Evolutionary conservation across 768 basidiomycete genomes (phyloP), one percentile per base, ranked within the genome.

Genomic region (Mycena vulgaris): DNA sequence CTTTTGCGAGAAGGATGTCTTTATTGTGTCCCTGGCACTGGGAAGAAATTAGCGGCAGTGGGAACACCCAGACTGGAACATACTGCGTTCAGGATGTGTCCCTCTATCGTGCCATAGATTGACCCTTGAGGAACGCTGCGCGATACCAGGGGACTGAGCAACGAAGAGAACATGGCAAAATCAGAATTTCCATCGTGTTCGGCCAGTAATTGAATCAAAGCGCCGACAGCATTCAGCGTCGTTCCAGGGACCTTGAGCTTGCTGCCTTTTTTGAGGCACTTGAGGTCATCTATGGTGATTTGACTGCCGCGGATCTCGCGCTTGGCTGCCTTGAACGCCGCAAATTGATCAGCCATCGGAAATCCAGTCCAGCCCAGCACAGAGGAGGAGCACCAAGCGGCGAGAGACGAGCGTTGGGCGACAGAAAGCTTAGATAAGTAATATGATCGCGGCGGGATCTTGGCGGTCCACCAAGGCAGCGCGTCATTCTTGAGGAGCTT

Each of bases 121-220:
- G 0, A 9, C 0, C 33, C 33, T 45, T 70, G 69, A 5, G 57
- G 48, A 0, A 70, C 30, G 9, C 60, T 37, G 8, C 35, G 35
- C 17, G 37, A 11, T 28, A 70, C 55, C 13, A 70, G 63, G 2
- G 69, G 69, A 6, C 63, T 23, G 25, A 70, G 63, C 69, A 27
- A 65, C 2, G 69, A 40, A 0, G 69, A 70, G 40, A 70, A 70
- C 0, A 70, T 31, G 0, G 69, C 69, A 25, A 65, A 65, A 51
- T 57, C 57, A 13, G 7, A 21, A n/a, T 49, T 51, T 0, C 68
- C 67, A 2, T n/a, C 27, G 19, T 27, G 6, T 28, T 67, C 48
- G 2, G 45, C 42, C 14, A 66, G 14, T 13, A 19, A 17, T 23
- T 66, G 65, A 16, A 68, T 40, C 39, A 68, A 42, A 30, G 66